A percentile compares a stretch with the other conserved stretches of the same genome.
These are phyloP conservation scores for Knoxia roxburghii DNA, from an alignment of 257 asterid genomes.

Conservation along the genomic window DNA sequence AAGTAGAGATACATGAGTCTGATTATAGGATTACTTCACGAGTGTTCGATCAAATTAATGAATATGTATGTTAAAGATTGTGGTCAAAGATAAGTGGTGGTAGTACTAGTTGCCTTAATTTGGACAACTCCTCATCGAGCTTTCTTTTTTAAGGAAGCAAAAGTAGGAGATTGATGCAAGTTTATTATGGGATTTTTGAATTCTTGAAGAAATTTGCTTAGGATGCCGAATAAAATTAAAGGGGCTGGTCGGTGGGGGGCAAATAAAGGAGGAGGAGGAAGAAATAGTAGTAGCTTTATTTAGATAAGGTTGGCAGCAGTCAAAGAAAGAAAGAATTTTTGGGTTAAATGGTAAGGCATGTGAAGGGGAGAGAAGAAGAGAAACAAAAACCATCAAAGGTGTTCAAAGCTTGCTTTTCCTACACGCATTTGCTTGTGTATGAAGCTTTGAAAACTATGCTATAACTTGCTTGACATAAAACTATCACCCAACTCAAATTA, in stretches of 20 bases:
- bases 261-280: slow-evolving; percentile 8
- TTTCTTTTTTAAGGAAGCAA: slow-evolving; percentile 8
- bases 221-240: slow-evolving; percentile 8
- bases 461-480: slow-evolving; percentile 40
- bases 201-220: too few relatives aligned
- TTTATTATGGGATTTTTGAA: too few relatives aligned
- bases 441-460: slow-evolving; percentile 41
- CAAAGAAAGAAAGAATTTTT: slow-evolving; percentile 18
- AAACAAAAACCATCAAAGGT: not conserved
- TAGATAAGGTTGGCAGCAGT: slow-evolving; percentile 12
- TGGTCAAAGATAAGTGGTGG: slow-evolving; percentile 13
- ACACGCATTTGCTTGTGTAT: slow-evolving; percentile 36
- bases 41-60: too few relatives aligned
- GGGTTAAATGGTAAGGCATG: slow-evolving; percentile 16
- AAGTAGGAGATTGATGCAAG: slow-evolving; percentile 15
- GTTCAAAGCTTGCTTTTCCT: slow-evolving; percentile 37
- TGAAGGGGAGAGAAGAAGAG: slow-evolving; percentile 5
- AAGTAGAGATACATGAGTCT: too few relatives aligned
- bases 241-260: not conserved
- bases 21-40: too few relatives aligned
- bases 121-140: slow-evolving; percentile 5
- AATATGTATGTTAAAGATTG: too few relatives aligned
- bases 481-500: slow-evolving; percentile 22
- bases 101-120: slow-evolving; percentile 1
- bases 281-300: slow-evolving; percentile 14